Evolutionary conservation across 371 early-diverging fungal species (phyloP).

Genomic region (Rhizopus delemar): DNA sequence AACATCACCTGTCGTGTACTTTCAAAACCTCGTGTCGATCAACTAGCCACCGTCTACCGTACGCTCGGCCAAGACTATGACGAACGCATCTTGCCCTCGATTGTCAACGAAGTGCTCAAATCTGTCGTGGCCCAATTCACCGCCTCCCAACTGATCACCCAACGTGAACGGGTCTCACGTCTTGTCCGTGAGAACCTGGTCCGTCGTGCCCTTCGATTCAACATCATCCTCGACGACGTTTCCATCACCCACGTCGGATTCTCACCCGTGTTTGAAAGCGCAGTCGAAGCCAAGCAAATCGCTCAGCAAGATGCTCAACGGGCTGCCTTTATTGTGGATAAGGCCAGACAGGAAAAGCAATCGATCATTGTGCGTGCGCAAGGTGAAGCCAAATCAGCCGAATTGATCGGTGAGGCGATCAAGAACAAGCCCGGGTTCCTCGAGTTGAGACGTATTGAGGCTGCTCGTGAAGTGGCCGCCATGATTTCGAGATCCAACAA

Average conservation of each 20-base stretch:
- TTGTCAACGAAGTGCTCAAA: conserved; percentile 97
- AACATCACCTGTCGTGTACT: conserved; percentile 98
- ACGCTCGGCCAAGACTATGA: conserved; percentile 95
- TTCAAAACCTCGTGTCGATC: conserved; percentile 80
- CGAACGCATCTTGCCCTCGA: conserved; percentile 97
- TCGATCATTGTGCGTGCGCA: conserved; percentile 95
- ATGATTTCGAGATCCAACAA: conserved; percentile 84
- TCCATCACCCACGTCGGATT: conserved; percentile 96
- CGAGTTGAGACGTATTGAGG: conserved; percentile 92
- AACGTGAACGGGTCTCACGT: conserved; percentile 91
- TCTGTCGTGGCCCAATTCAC: conserved; percentile 98
- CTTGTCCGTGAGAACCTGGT: conserved; percentile 90
- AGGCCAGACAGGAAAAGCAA: conserved; percentile 96
- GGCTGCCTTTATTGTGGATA: conserved; percentile 95
- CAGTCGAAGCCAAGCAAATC: conserved; percentile 99
- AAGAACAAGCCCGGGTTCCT: conserved; percentile 97
- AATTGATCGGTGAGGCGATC: conserved; percentile 89
- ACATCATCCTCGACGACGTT: conserved; percentile 95
- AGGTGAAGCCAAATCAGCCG: conserved; percentile 95
- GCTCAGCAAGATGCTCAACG: conserved; percentile 99
- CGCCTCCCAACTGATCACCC: conserved; percentile 97
- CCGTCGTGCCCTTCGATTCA: conserved; percentile 85
- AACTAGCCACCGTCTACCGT: conserved; percentile 85
- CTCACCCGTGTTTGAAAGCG: conserved; percentile 92
- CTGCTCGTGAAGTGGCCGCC: conserved; percentile 92